These are phyloP conservation scores for Rhizomucor miehei DNA, from an alignment of 371 early-diverging fungal genomes.

Conservation along the genomic window DNA sequence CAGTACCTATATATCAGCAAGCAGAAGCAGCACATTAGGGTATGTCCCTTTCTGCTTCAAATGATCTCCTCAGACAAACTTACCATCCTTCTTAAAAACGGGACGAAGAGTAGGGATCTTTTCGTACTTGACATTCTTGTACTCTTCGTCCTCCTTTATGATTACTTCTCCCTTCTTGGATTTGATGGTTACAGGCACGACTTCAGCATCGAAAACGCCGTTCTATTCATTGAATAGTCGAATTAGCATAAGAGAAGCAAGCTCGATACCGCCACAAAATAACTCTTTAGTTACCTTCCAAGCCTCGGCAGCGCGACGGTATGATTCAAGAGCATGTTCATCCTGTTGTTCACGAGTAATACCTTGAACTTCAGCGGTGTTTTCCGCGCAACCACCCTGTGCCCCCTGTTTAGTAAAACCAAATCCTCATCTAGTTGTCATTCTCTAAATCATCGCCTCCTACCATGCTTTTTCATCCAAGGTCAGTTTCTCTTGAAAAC, in stretches of 20 bases:
- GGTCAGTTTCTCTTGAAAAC: too few species aligned
- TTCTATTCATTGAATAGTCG: slow-evolving; percentile 8
- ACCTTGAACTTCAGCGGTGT: slow-evolving; percentile 80
- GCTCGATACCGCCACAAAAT: background rate
- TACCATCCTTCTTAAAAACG: slow-evolving; percentile 64
- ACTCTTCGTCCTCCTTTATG: slow-evolving; percentile 85
- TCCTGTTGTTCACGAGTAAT: slow-evolving; percentile 89
- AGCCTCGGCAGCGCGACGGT: slow-evolving; percentile 86
- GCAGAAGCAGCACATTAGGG: slow-evolving; percentile 1
- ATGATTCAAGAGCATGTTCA: slow-evolving; percentile 82
- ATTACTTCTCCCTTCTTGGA: slow-evolving; percentile 70
- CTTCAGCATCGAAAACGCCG: slow-evolving; percentile 79
- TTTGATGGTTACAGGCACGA: slow-evolving; percentile 82
- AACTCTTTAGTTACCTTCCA: slow-evolving; percentile 44
- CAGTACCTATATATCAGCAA: slow-evolving; percentile 82
- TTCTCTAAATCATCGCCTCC: background rate
- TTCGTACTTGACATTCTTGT: slow-evolving; percentile 74
- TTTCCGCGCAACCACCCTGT: slow-evolving; percentile 95
- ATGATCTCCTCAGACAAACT: background rate
- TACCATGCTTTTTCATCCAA: slow-evolving; percentile 3
- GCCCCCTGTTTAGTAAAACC: slow-evolving; percentile 13
- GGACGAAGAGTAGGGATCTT: slow-evolving; percentile 55
- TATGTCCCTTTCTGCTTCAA: too few species aligned
- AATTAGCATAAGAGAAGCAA: too few species aligned
- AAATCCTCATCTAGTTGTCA: slow-evolving; percentile 1